Evolutionary conservation across 2,329 filamentous ascomycete genomes (phyloP).

Genomic region (Eutypella sp.): DNA sequence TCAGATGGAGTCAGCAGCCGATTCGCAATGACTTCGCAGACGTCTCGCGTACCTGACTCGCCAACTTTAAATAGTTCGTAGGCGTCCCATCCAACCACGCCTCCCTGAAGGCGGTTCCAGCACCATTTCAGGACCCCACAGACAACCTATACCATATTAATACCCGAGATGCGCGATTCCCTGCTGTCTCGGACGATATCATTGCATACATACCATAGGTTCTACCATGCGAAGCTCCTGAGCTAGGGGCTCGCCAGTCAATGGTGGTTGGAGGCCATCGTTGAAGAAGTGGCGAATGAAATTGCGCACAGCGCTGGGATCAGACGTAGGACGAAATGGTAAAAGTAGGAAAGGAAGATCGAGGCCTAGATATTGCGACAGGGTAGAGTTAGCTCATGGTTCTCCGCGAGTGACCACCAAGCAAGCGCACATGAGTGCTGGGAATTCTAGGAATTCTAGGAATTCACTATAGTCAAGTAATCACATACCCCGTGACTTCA

Average conservation of each 20-base stretch:
- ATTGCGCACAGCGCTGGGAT: conserved; percentile 84
- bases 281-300: conserved; percentile 94
- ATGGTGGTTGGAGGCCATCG: conserved; percentile 58
- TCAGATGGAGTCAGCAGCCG: conserved; percentile 5
- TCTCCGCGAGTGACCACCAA: too few species aligned
- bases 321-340: conserved; percentile 88
- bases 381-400: too few species aligned
- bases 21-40: background rate
- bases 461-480: background rate
- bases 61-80: conserved; percentile 95
- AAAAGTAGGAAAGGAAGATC: conserved; percentile 89
- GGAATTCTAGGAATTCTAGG: too few species aligned
- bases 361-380: conserved; percentile 53
- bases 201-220: conserved; percentile 84
- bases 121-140: conserved; percentile 97
- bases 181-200: conserved; percentile 4
- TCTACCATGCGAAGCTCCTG: conserved; percentile 91
- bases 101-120: conserved; percentile 86
- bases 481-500: conserved; percentile 84
- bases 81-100: conserved; percentile 93
- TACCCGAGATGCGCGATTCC: conserved; percentile 17
- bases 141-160: conserved; percentile 59
- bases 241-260: conserved; percentile 64
- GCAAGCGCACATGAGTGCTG: too few species aligned
- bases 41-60: conserved; percentile 66